Evolutionary conservation across 2,329 filamentous ascomycete species (phyloP).

Genomic region (Colletotrichum viniferum): DNA sequence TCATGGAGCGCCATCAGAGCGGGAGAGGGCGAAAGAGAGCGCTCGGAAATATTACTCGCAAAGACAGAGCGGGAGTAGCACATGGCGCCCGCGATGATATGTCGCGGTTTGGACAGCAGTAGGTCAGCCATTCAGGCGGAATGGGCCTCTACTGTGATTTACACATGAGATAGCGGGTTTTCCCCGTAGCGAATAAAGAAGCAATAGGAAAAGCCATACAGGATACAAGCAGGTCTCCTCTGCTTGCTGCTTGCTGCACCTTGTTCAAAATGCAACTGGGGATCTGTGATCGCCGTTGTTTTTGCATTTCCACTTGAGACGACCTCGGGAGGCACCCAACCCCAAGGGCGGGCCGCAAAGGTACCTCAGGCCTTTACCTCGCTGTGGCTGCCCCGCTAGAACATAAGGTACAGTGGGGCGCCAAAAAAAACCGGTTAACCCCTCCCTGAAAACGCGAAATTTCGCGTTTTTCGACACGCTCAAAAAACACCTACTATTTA

Average conservation of each 20-base stretch:
- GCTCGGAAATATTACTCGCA: not conserved
- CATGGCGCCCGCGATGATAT: not conserved
- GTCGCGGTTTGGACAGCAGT: not conserved
- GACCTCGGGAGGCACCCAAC: not conserved
- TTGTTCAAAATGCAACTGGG: not conserved
- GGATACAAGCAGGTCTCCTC: not conserved
- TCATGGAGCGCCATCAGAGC: not conserved
- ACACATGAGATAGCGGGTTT: not conserved
- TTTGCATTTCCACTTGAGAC: not conserved
- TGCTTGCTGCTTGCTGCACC: not conserved
- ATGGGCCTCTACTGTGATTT: not conserved
- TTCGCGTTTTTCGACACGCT: too few species aligned
- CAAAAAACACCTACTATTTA: too few species aligned
- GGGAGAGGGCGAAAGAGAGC: not conserved
- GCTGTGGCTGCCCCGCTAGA: not conserved
- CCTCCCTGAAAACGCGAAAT: too few species aligned
- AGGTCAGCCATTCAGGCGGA: not conserved
- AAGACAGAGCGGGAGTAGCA: not conserved
- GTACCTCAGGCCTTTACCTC: not conserved
- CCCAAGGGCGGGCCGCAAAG: not conserved
- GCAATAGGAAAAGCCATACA: not conserved
- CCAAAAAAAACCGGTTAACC: too few species aligned
- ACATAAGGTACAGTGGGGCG: too few species aligned
- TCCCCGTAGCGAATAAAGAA: not conserved
- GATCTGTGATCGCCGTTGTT: not conserved